Evolutionary conservation across 768 basidiomycete genomes (phyloP), one percentile per base, ranked within the genome.

Genomic region (Hebeloma cylindrosporum): DNA sequence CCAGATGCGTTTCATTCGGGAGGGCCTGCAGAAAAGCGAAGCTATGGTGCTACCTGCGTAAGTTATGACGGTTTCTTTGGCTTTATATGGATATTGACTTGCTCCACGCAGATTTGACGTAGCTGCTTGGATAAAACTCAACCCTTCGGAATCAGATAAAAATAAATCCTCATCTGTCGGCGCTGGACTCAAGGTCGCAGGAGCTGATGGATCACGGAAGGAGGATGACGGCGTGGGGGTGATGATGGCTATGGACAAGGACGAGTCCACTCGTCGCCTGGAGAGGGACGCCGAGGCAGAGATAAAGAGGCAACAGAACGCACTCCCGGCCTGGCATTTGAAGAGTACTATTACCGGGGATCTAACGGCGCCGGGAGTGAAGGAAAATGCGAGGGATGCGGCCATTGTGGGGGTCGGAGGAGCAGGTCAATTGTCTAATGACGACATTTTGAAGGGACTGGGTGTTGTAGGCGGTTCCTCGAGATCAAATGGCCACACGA

Each of bases 271-370:
- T 13, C 75, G 80, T 50, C 78, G 79, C 47, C 68, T 74, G 57
- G 87, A 91, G 61, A 74, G 88, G 42, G 88, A 89, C 54, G 81
- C 79, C 16, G 82, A 93, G 63, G 87, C 88, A 1, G 88, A 88
- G 45, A 79, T 84, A 43, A 93, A 93, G 66, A 69, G 91, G 46
- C 80, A 85, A 60, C 93, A 98, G 69, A 97, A 98, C 60, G 80
- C 83, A 0, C 71, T 99, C 33, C 96, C 96, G 1, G 74, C 87
- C 9, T 99, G 96, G 96, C 91, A 96, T 70, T 77, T 93, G 54
- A 88, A 91, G 66, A 94, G 92, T 60, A 99, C 96, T 2, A 92
- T 99, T 49, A 85, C 92, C 3, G 93, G 93, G 7, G 88, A 94
- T 53, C 70, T 93, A 48, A 96, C 95, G 1, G 86, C 90, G 16